Conservation (phyloP, 306 rosid species). For the Corylus avellana region DNA sequence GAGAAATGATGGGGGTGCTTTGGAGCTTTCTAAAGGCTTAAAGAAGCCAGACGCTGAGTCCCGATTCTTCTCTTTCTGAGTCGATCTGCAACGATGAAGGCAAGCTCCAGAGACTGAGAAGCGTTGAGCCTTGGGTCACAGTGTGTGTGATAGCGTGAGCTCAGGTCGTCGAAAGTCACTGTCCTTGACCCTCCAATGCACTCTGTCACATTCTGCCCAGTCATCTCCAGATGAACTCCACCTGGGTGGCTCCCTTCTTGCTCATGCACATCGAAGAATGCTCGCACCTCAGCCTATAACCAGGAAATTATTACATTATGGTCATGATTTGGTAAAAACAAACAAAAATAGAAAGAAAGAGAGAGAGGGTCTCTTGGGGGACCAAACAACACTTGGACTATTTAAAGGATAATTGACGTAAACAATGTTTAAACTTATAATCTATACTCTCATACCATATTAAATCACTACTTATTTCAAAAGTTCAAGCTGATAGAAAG, state of each 20-base stretch:
- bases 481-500: too few species aligned
- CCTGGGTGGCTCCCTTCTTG: constrained; percentile 85
- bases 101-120: constrained; percentile 74
- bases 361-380: neutral
- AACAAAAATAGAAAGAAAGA: too few species aligned
- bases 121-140: constrained; percentile 80
- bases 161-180: constrained; percentile 71
- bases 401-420: too few species aligned
- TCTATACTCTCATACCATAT: too few species aligned
- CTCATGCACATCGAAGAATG: constrained; percentile 81
- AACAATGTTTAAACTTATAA: too few species aligned
- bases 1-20: neutral
- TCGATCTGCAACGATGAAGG: constrained; percentile 70
- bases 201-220: constrained; percentile 79
- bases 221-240: constrained; percentile 79
- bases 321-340: too few species aligned
- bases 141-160: constrained; percentile 78
- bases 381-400: too few species aligned
- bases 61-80: constrained; percentile 73
- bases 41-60: constrained; percentile 37
- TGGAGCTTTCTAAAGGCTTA: constrained; percentile 15
- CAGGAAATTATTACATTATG: neutral
- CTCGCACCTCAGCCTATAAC: constrained; percentile 69
- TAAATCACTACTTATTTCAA: too few species aligned
- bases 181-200: constrained; percentile 80